Percentiles rank a stretch among this genome's conserved stretches.
These are phyloP conservation scores for Niebla homalea DNA, from an alignment of 495 filamentous ascomycete genomes.

Conservation along the genomic window DNA sequence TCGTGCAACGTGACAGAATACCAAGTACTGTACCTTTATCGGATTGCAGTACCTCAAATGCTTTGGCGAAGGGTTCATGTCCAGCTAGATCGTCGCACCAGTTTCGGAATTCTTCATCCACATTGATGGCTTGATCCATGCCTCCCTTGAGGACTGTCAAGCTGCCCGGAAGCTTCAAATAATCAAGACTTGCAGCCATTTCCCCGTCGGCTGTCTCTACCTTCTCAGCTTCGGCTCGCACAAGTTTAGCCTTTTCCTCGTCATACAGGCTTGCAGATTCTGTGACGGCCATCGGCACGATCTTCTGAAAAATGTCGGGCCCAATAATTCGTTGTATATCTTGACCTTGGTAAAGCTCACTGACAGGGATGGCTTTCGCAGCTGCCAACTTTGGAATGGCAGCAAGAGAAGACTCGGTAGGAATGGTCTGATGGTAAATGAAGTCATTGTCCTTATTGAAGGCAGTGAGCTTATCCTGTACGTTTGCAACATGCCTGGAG, in stretches of 20 bases:
- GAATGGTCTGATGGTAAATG: slow-evolving; percentile 90
- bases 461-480: slow-evolving; percentile 65
- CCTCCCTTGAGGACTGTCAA: slow-evolving; percentile 87
- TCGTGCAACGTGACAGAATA: slow-evolving; percentile 63
- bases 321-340: slow-evolving; percentile 95
- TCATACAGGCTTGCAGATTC: slow-evolving; percentile 95
- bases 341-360: slow-evolving; percentile 90
- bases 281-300: slow-evolving; percentile 91
- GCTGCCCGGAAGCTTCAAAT: slow-evolving; percentile 77
- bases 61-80: slow-evolving; percentile 58
- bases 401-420: slow-evolving; percentile 65
- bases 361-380: slow-evolving; percentile 95
- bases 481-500: slow-evolving; percentile 64
- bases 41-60: slow-evolving; percentile 63
- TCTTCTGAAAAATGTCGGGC: slow-evolving; percentile 91
- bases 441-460: slow-evolving; percentile 91
- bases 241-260: slow-evolving; percentile 93
- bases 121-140: slow-evolving; percentile 75
- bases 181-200: slow-evolving; percentile 91
- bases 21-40: slow-evolving; percentile 61
- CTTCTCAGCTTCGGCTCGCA: slow-evolving; percentile 84
- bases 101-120: slow-evolving; percentile 78
- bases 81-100: slow-evolving; percentile 90
- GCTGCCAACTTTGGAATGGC: slow-evolving; percentile 83
- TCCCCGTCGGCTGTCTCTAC: slow-evolving; percentile 85